Conservation (phyloP, 1,284 basidiomycete species). For the Calocybe gambosa region DNA sequence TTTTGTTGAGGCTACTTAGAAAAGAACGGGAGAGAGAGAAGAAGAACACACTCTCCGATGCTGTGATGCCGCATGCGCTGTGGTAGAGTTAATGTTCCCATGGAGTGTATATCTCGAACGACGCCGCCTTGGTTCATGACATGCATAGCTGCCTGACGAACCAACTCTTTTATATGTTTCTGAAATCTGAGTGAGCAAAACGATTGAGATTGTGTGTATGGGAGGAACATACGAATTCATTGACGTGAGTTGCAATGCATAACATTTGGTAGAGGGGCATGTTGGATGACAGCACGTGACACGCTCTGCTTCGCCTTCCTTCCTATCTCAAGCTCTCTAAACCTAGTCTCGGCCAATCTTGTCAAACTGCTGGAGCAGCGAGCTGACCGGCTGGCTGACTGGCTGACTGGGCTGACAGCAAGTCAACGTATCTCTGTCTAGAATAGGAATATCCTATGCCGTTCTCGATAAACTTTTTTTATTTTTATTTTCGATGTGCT, state of each 20-base stretch:
- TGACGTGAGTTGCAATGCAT: constrained; percentile 70
- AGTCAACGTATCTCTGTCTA: no score
- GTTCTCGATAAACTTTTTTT: no score
- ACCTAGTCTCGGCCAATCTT: no score
- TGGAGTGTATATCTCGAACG: constrained; percentile 71
- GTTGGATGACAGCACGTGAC: constrained; percentile 14
- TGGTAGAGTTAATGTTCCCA: constrained; percentile 70
- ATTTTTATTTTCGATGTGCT: no score
- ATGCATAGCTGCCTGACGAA: constrained; percentile 66
- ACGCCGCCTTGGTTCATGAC: constrained; percentile 77
- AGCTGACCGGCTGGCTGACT: no score
- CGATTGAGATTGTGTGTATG: background rate
- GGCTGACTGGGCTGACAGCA: no score
- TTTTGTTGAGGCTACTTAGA: background rate
- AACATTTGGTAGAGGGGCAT: constrained; percentile 84
- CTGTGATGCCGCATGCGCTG: constrained; percentile 67
- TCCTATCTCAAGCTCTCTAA: no score
- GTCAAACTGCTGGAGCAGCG: no score
- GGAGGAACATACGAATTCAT: constrained; percentile 53
- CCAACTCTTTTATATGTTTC: constrained; percentile 74
- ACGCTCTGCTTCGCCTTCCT: no score
- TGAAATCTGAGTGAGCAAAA: constrained; percentile 24
- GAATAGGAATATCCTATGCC: no score
- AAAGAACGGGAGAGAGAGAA: background rate
- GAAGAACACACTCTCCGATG: constrained; percentile 69